Evolutionary conservation across 768 basidiomycete genomes (phyloP), one percentile per base, ranked within the genome.

Genomic region (Naganishia vaughanmartiniae): DNA sequence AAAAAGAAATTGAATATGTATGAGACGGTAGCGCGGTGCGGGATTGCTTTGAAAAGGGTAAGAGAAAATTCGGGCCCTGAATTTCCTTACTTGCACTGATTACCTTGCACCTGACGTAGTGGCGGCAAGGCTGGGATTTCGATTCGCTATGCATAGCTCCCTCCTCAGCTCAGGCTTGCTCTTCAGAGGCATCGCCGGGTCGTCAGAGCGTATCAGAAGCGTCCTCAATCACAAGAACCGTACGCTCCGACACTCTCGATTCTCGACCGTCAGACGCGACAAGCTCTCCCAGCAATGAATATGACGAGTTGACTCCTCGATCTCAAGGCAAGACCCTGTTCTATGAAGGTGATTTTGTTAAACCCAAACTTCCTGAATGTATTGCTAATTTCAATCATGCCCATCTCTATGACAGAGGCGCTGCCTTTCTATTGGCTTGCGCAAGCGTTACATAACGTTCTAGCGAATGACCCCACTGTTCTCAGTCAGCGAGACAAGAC

Each of bases 111-210:
- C 63, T 42, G 17, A 42, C 17, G 42, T 42, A 83, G 81, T 83
- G 83, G 83, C 72, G 82, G 42, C 73, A 79, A 77, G 82, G 82
- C 9, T 83, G 82, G 82, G 81, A 83, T 72, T 81, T 82, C 69
- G 83, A 83, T 69, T 65, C 74, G 17, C 60, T 78, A 1, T 82
- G 81, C 71, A 69, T 69, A 11, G 70, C 70, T 2, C 72, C 77
- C 5, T 65, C 51, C 19, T 66, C 55, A n/a, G 67, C 55, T 31
- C 68, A 36, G 39, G 19, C 42, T 55, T 48, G 54, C 45, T 7
- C 26, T 56, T 45, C 45, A 24, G 39, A 48, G 42, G 30, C 53
- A 42, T 46, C 56, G 3, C 54, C 67, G 42, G 33, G 69, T 11
- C 34, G 56, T 54, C 21, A 55, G 31, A 57, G 54, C 53, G 66